Evolutionary conservation across 768 basidiomycete species (phyloP).

Genomic region (Phlebiopsis flavidoalba): DNA sequence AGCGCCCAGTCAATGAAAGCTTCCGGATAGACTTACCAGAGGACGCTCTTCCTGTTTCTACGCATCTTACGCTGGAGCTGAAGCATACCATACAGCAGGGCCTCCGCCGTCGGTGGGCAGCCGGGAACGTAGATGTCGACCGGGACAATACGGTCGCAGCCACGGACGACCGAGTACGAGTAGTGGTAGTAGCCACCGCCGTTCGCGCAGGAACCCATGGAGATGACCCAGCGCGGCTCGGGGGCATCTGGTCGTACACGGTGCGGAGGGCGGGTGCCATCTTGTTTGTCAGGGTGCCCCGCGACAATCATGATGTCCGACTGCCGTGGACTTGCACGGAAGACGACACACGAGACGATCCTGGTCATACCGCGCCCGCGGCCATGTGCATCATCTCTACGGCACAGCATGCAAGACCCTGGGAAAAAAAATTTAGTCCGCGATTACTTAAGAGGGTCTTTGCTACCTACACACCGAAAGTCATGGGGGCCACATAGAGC

Average conservation of each 20-base stretch:
- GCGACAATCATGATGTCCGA: conserved; percentile 99
- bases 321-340: conserved; percentile 98
- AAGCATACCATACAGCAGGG: conserved; percentile 92
- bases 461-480: conserved; percentile 64
- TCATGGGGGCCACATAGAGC: conserved; percentile 99
- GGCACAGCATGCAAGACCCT: conserved; percentile 98
- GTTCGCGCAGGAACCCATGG: conserved; percentile 99
- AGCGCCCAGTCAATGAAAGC: not conserved
- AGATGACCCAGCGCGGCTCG: conserved; percentile 98
- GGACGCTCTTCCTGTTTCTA: conserved; percentile 75
- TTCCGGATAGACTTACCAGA: conserved; percentile 54
- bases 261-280: conserved; percentile 98
- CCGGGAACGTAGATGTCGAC: conserved; percentile 99
- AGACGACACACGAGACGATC: conserved; percentile 95
- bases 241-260: conserved; percentile 99
- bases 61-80: conserved; percentile 97
- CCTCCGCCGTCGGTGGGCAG: conserved; percentile 94
- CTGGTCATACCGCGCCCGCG: conserved; percentile 96
- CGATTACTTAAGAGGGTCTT: not conserved
- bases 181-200: conserved; percentile 98
- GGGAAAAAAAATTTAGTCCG: not conserved
- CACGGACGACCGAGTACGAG: conserved; percentile 97
- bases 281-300: conserved; percentile 97
- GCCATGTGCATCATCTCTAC: conserved; percentile 99
- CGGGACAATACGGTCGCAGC: conserved; percentile 98